These are phyloP conservation scores for Paramecium caudatum DNA, from an alignment of 73 alveolate genomes.

Conservation along the genomic window DNA sequence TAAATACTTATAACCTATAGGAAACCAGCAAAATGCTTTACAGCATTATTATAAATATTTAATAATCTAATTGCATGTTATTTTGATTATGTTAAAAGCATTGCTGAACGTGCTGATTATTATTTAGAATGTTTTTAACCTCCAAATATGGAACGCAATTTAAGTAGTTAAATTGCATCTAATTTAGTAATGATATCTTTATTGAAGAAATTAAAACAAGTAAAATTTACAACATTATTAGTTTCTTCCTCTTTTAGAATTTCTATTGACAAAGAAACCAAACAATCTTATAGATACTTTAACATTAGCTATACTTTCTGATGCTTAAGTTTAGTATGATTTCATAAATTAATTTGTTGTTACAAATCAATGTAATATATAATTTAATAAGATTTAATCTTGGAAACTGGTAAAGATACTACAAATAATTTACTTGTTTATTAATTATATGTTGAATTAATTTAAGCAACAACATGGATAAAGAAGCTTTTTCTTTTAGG, in stretches of 20 bases:
- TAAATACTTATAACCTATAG: neutral
- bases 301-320: neutral
- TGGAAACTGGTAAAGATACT: neutral
- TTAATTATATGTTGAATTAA: constrained; percentile 5
- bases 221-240: neutral
- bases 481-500: neutral
- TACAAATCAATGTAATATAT: neutral
- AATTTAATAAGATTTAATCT: neutral
- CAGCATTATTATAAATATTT: neutral
- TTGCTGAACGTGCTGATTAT: neutral
- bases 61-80: neutral
- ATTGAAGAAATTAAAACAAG: constrained; percentile 4
- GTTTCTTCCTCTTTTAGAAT: neutral
- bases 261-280: neutral
- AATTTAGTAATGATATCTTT: neutral
- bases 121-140: neutral
- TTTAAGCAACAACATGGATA: neutral
- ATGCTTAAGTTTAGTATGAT: constrained; percentile 12
- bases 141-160: neutral
- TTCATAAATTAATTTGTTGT: neutral
- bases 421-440: neutral
- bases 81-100: constrained; percentile 6
- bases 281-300: neutral
- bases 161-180: constrained; percentile 4
- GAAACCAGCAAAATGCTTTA: neutral